Base-by-base conservation (phyloP, 73 alveolate species). In the Symbiodinium pilosum region DNA sequence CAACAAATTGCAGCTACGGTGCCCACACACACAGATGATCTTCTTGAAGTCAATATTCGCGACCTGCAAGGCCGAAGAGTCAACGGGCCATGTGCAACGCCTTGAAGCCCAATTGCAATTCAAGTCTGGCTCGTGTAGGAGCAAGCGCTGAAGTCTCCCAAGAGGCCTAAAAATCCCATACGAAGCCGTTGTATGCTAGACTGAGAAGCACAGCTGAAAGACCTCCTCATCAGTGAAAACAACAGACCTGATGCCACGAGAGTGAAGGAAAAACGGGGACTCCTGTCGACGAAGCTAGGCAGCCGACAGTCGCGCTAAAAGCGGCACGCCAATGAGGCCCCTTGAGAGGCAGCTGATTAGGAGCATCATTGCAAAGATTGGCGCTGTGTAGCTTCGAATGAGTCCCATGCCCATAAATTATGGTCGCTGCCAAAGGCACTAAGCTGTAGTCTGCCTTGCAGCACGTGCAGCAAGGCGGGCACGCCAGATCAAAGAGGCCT, bases 321-420 rank as follows among this genome's bases (percentile, higher is more conserved):
- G 84, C 36, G 98, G 98, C 43, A 93, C 98, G 30, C 93, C 98
- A 93, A 93, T 77, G 44, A 93, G 32, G 47, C 98, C 97, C 97
- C 97, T 91, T 32, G 43, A n/a, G n/a, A n/a, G n/a, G n/a, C n/a
- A n/a, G n/a, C n/a, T n/a, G n/a, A n/a, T n/a, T n/a, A n/a, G n/a
- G n/a, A n/a, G n/a, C n/a, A n/a, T n/a, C n/a, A n/a, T 43, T 39
- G 2, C 24, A 18, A 39, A 8, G 69, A 40, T n/a, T 18, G 26
- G 56, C 39, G 42, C 69, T 83, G 91, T 38, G 5, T 68, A 2
- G 43, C 24, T 4, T 47, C 52, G 21, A 16, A 64, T n/a, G 3
- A 5, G 16, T 32, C 44, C 32, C 51, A 24, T 21, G n/a, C 24
- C 98, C 98, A 36, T 93, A 93, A 39, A 93, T 86, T 4, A 93